Evolutionary conservation across 164 flowering plant species (phyloP).

Genomic region (Piper longum): DNA sequence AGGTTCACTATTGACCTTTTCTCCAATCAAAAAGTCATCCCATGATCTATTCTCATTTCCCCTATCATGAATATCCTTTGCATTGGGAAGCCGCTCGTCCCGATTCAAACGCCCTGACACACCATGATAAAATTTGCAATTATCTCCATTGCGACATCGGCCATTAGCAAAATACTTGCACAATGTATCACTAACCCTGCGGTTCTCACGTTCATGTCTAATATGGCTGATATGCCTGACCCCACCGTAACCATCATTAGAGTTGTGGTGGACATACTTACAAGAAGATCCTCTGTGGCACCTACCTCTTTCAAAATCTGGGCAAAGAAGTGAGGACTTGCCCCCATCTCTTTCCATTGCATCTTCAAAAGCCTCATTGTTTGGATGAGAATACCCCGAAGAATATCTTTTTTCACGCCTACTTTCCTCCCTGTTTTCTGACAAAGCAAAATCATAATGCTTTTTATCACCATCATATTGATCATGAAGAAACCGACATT

Average conservation of each 20-base stretch:
- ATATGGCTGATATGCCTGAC: slow-evolving; percentile 24
- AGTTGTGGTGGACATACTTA: slow-evolving; percentile 33
- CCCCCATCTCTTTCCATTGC: slow-evolving; percentile 7
- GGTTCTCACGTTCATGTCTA: slow-evolving; percentile 21
- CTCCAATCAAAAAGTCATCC: slow-evolving; percentile 5
- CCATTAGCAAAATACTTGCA: slow-evolving; percentile 67
- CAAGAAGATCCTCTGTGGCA: slow-evolving; percentile 42
- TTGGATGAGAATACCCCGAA: slow-evolving; percentile 15
- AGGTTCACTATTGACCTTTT: not conserved
- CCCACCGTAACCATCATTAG: slow-evolving; percentile 17
- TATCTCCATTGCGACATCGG: slow-evolving; percentile 43
- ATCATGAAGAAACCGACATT: slow-evolving; percentile 44
- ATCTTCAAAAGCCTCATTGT: slow-evolving; percentile 9
- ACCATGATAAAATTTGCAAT: slow-evolving; percentile 62
- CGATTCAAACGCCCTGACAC: slow-evolving; percentile 12
- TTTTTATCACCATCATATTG: slow-evolving; percentile 24
- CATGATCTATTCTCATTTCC: not conserved
- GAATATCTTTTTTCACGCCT: slow-evolving; percentile 22
- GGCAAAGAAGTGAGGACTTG: slow-evolving; percentile 21
- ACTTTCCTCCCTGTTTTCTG: slow-evolving; percentile 25
- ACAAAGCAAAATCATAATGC: slow-evolving; percentile 9
- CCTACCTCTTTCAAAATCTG: slow-evolving; percentile 32
- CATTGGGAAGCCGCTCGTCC: slow-evolving; percentile 23
- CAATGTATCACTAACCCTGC: slow-evolving; percentile 16
- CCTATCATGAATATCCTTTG: slow-evolving; percentile 2